Evolutionary conservation across 805 yeast genomes (phyloP).

Genomic region (Wilhelminamyces savonicus): DNA sequence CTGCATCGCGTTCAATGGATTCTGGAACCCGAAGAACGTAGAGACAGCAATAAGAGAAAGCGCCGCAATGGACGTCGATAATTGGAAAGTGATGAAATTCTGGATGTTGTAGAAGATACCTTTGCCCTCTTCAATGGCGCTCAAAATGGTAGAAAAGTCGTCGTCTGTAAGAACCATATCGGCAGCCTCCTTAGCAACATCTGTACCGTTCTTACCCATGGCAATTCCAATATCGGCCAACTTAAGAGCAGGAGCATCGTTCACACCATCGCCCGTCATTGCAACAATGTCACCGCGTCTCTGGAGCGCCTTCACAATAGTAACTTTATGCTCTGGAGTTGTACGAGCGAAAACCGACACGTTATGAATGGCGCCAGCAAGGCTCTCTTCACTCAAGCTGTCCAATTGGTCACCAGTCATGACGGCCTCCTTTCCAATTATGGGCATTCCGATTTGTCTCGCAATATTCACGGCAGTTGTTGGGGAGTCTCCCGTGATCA

Average conservation of each 20-base stretch:
- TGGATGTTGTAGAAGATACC: slow-evolving; percentile 95
- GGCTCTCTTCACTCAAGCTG: slow-evolving; percentile 59
- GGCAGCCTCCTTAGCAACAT: slow-evolving; percentile 97
- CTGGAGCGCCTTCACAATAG: slow-evolving; percentile 85
- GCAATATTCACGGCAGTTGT: slow-evolving; percentile 85
- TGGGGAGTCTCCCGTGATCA: slow-evolving; percentile 95
- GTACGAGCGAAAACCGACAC: slow-evolving; percentile 93
- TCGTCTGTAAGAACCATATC: slow-evolving; percentile 97
- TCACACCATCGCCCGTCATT: slow-evolving; percentile 99
- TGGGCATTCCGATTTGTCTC: slow-evolving; percentile 82
- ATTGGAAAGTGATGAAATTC: slow-evolving; percentile 89
- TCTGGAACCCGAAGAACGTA: slow-evolving; percentile 81
- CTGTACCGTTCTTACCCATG: slow-evolving; percentile 92
- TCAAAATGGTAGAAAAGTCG: slow-evolving; percentile 88
- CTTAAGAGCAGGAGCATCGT: slow-evolving; percentile 97
- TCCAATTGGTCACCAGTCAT: slow-evolving; percentile 84
- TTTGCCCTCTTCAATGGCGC: slow-evolving; percentile 95
- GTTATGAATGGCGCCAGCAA: slow-evolving; percentile 69
- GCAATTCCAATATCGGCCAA: slow-evolving; percentile 94
- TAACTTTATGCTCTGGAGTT: slow-evolving; percentile 88
- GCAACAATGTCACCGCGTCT: slow-evolving; percentile 93
- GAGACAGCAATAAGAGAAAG: slow-evolving; percentile 81
- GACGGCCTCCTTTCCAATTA: slow-evolving; percentile 59
- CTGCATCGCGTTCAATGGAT: slow-evolving; percentile 97
- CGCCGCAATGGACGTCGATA: slow-evolving; percentile 95